A percentile compares a stretch with the other conserved stretches of the same genome.
These are phyloP conservation scores for Daedaleopsis nitida DNA, from an alignment of 768 basidiomycete species.

Conservation along the genomic window DNA sequence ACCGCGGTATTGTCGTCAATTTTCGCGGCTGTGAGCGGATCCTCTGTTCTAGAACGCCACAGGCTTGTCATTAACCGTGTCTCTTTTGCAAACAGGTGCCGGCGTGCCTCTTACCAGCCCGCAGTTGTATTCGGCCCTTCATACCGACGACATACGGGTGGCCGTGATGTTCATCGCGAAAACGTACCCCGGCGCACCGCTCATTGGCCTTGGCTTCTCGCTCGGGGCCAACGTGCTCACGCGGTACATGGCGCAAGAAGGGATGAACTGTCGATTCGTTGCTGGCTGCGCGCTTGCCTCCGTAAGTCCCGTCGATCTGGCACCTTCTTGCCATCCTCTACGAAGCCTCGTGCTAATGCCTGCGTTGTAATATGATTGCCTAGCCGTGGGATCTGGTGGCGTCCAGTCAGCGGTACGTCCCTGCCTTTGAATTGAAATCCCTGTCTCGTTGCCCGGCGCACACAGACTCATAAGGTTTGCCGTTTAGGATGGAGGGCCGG, in stretches of 20 bases:
- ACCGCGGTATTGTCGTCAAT: slow-evolving; percentile 88
- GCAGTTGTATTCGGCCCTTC: slow-evolving; percentile 84
- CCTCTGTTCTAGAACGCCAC: background rate
- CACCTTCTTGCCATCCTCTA: slow-evolving; percentile 5
- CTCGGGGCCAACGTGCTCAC: slow-evolving; percentile 92
- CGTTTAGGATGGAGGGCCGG: slow-evolving; percentile 51
- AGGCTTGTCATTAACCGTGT: background rate
- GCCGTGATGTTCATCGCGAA: slow-evolving; percentile 76
- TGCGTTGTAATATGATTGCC: background rate
- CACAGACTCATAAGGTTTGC: slow-evolving; percentile 9
- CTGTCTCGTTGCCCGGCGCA: background rate
- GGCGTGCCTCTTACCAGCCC: slow-evolving; percentile 81
- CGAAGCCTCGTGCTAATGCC: slow-evolving; percentile 11
- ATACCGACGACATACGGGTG: slow-evolving; percentile 87
- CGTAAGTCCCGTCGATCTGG: slow-evolving; percentile 47
- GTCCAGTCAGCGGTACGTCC: slow-evolving; percentile 32
- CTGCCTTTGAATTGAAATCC: slow-evolving; percentile 15
- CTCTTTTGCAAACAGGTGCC: slow-evolving; percentile 56
- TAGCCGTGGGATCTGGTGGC: slow-evolving; percentile 53
- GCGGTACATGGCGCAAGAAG: slow-evolving; percentile 87
- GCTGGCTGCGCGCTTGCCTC: slow-evolving; percentile 75
- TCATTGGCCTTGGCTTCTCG: slow-evolving; percentile 90
- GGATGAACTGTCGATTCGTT: slow-evolving; percentile 57
- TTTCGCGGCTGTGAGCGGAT: slow-evolving; percentile 83
- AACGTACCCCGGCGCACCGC: slow-evolving; percentile 74